A percentile compares a stretch with the other conserved stretches of the same genome.
Evolutionary conservation across 140 eudicot species (phyloP).

Genomic region (Ambrosia hybrid): DNA sequence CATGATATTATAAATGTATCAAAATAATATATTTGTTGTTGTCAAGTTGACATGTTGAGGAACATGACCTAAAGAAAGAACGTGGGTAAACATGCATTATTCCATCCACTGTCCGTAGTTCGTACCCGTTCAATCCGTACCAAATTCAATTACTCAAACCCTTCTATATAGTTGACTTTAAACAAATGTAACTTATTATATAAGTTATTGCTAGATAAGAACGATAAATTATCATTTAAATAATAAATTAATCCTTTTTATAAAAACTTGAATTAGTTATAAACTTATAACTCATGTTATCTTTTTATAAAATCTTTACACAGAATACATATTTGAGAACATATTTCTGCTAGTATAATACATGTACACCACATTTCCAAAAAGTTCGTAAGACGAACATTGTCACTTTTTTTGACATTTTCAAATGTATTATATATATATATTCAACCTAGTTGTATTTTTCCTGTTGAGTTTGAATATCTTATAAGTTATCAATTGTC

Average conservation of each 20-base stretch:
- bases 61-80: slow-evolving; percentile 15
- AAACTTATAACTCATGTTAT: no score
- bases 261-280: background rate
- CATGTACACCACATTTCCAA: background rate
- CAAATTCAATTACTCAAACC: slow-evolving; percentile 25
- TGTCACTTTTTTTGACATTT: background rate
- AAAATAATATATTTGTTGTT: background rate
- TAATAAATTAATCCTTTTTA: background rate
- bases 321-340: no score
- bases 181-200: background rate
- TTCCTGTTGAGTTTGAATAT: slow-evolving; percentile 23
- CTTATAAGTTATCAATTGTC: slow-evolving; percentile 31
- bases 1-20: no score
- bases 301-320: no score
- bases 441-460: slow-evolving; percentile 12
- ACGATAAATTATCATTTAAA: slow-evolving; percentile 8
- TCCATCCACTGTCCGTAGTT: slow-evolving; percentile 28
- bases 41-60: slow-evolving; percentile 34
- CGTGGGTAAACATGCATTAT: slow-evolving; percentile 24
- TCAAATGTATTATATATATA: background rate
- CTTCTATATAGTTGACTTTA: background rate
- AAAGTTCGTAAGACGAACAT: background rate
- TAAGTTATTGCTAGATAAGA: slow-evolving; percentile 13
- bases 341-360: background rate
- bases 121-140: slow-evolving; percentile 26